These are phyloP conservation scores for Cucumis hystrix DNA, from an alignment of 306 rosid species.

Conservation along the genomic window DNA sequence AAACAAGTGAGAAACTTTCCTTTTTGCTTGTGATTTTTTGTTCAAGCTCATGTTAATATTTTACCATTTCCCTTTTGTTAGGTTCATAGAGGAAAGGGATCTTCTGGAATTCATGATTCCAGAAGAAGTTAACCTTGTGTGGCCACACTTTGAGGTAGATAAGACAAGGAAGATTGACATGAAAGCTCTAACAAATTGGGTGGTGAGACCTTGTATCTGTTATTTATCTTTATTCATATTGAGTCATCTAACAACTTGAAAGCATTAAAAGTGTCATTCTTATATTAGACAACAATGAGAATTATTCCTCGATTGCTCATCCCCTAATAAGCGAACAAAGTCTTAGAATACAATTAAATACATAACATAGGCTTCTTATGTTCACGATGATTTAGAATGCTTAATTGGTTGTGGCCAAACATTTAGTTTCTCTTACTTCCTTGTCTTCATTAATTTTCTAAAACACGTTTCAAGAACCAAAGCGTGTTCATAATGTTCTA, in stretches of 20 bases:
- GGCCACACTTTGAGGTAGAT: conserved; percentile 39
- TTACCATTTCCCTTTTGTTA: conserved; percentile 2
- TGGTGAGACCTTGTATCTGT: conserved; percentile 39
- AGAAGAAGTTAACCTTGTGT: conserved; percentile 65
- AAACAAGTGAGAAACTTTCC: conserved; percentile 40
- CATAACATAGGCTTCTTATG: not conserved
- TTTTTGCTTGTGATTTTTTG: not conserved
- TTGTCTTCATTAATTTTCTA: not conserved
- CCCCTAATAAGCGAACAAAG: not conserved
- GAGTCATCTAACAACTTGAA: not conserved
- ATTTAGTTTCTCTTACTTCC: not conserved
- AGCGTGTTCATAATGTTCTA: not conserved
- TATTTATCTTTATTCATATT: not conserved
- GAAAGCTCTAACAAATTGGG: conserved; percentile 62
- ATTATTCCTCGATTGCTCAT: too few species aligned
- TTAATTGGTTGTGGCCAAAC: not conserved
- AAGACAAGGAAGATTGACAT: conserved; percentile 43
- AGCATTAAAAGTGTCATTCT: not conserved
- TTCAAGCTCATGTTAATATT: not conserved
- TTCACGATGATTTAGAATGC: not conserved
- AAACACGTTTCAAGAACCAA: not conserved
- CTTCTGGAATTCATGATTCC: conserved; percentile 65
- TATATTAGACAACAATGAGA: not conserved
- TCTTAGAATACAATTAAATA: not conserved
- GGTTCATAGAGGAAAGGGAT: conserved; percentile 67